Evolutionary conservation across 352 stramenopile genomes (phyloP).

Genomic region (Pythium inflatum): DNA sequence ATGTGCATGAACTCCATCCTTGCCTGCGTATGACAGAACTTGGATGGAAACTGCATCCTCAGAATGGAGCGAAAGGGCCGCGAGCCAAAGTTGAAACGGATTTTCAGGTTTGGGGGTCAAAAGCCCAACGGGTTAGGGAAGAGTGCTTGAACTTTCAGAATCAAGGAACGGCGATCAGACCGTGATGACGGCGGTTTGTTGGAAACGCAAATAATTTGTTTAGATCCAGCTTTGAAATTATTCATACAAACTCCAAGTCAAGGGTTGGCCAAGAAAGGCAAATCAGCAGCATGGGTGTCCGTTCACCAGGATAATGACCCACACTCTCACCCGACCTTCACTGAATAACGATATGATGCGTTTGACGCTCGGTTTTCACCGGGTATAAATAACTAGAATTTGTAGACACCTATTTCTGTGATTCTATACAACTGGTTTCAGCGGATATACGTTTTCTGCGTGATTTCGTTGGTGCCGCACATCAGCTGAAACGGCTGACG

Average conservation of each 20-base stretch:
- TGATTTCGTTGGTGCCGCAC: conserved; percentile 12
- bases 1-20: no score
- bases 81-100: no score
- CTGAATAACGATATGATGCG: not conserved
- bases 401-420: not conserved
- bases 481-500: conserved; percentile 17
- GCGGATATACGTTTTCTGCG: not conserved
- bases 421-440: conserved; percentile 6
- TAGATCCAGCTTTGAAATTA: not conserved
- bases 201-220: conserved; percentile 2
- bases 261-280: not conserved
- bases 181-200: conserved; percentile 4
- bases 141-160: conserved; percentile 13
- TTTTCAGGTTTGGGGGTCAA: not conserved
- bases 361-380: not conserved
- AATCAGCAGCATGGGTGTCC: conserved; percentile 9
- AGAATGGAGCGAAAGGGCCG: no score
- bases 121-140: conserved; percentile 17
- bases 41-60: no score
- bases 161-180: conserved; percentile 1
- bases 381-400: not conserved
- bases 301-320: not conserved
- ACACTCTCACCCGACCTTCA: conserved; percentile 7
- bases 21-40: no score
- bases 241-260: conserved; percentile 25